Conservation (phyloP, 129 eudicot species). For the Escallonia herrerae region DNA sequence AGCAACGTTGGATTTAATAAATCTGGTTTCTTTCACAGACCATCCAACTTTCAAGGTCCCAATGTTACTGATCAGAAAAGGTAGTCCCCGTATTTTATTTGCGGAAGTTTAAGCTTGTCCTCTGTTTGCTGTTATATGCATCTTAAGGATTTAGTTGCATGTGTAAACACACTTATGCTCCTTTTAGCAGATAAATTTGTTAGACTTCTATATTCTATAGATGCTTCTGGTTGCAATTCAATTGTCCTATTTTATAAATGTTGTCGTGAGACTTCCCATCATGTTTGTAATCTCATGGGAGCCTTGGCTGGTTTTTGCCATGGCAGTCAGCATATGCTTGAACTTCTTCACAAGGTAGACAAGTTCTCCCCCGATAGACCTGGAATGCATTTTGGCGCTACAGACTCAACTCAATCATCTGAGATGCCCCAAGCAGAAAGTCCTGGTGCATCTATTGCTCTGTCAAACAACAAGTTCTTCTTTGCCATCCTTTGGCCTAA, state of each 20-base stretch:
- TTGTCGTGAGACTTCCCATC: not conserved
- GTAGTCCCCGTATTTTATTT: conserved; percentile 19
- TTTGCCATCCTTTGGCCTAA: conserved; percentile 38
- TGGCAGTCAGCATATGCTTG: conserved; percentile 48
- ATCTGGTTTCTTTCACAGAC: conserved; percentile 29
- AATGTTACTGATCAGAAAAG: conserved; percentile 44
- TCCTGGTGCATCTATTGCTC: conserved; percentile 23
- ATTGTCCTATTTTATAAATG: not conserved
- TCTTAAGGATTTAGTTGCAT: not conserved
- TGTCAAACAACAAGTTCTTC: conserved; percentile 26
- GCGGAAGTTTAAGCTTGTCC: not conserved
- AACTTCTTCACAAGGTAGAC: conserved; percentile 54
- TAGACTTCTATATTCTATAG: not conserved
- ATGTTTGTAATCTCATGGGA: not conserved
- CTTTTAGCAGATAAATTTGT: not conserved
- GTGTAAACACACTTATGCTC: not conserved
- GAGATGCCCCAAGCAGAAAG: conserved; percentile 35
- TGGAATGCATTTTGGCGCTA: conserved; percentile 27
- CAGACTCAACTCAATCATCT: conserved; percentile 22
- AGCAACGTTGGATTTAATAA: conserved; percentile 25
- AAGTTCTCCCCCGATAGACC: conserved; percentile 28
- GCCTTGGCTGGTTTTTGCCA: conserved; percentile 4
- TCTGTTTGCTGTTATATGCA: conserved; percentile 9
- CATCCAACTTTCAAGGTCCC: conserved; percentile 24
- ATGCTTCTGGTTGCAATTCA: not conserved